Evolutionary conservation across 495 filamentous ascomycete species (phyloP).

Genomic region (Penicillium fimorum): DNA sequence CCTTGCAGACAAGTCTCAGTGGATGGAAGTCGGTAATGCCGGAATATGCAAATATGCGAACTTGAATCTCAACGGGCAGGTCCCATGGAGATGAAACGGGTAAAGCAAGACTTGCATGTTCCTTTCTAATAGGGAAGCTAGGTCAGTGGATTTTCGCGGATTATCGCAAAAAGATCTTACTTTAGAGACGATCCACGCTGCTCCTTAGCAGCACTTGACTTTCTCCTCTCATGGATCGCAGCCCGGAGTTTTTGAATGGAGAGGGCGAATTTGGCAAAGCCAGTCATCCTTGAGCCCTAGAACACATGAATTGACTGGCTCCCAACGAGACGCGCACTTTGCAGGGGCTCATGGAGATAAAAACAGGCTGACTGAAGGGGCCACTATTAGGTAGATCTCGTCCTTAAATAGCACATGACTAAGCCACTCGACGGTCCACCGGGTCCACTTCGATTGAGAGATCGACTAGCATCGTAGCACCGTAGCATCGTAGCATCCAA

Average conservation of each 20-base stretch:
- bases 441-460: background rate
- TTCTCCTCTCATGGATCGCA: slow-evolving; percentile 33
- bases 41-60: slow-evolving; percentile 46
- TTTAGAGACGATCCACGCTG: slow-evolving; percentile 21
- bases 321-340: slow-evolving; percentile 18
- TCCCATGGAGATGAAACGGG: slow-evolving; percentile 36
- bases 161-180: slow-evolving; percentile 14
- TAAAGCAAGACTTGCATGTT: slow-evolving; percentile 12
- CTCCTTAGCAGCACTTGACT: slow-evolving; percentile 28
- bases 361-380: background rate
- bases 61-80: slow-evolving; percentile 46
- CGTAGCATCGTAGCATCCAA: background rate
- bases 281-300: slow-evolving; percentile 36
- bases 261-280: slow-evolving; percentile 34
- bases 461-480: background rate
- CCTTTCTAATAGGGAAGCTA: slow-evolving; percentile 7
- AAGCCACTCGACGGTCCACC: slow-evolving; percentile 1
- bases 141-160: background rate
- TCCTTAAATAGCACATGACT: slow-evolving; percentile 9
- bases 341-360: slow-evolving; percentile 1
- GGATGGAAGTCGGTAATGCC: slow-evolving; percentile 37
- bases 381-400: background rate
- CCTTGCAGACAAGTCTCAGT: slow-evolving; percentile 42
- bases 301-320: slow-evolving; percentile 33
- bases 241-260: slow-evolving; percentile 39